phyloP scores from a whole-genome alignment of 2,329 filamentous ascomycete genomes.

The Fusarium sp. region DNA sequence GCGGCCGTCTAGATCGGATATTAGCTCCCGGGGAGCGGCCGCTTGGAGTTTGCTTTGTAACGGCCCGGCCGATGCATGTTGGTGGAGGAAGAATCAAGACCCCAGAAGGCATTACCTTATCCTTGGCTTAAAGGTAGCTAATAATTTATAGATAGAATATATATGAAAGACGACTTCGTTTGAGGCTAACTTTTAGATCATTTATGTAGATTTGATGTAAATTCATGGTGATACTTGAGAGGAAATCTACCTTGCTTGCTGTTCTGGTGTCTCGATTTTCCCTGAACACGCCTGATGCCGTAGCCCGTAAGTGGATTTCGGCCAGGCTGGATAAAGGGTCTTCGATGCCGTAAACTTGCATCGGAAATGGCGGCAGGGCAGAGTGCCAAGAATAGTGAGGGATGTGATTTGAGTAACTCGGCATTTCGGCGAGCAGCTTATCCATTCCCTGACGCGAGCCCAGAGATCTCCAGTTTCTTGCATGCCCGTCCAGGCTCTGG shows the following conservation, averaged over 20 bases:
- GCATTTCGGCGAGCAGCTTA: not conserved
- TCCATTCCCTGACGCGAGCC: slow-evolving; percentile 1
- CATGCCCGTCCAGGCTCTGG: not conserved
- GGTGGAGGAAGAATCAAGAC: not conserved
- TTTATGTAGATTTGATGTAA: not conserved
- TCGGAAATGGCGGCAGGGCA: not conserved
- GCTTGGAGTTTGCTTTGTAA: not conserved
- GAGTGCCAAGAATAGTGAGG: not conserved
- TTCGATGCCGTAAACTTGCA: not conserved
- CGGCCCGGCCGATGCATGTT: not conserved
- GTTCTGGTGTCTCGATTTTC: not conserved
- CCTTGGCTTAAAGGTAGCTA: not conserved
- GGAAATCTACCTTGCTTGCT: not conserved
- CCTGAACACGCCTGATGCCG: not conserved
- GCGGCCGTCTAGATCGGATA: not conserved
- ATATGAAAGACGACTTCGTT: not conserved
- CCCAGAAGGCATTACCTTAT: not conserved
- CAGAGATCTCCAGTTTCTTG: not conserved
- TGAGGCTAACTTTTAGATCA: not conserved
- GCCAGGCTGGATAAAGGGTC: not conserved
- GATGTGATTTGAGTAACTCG: not conserved
- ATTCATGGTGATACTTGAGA: not conserved
- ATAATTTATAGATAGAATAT: not conserved
- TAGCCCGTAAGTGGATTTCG: not conserved
- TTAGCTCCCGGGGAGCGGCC: slow-evolving; percentile 1